These are phyloP conservation scores for Rhizophlyctis rosea DNA, from an alignment of 192 early-diverging fungal genomes.

Conservation along the genomic window DNA sequence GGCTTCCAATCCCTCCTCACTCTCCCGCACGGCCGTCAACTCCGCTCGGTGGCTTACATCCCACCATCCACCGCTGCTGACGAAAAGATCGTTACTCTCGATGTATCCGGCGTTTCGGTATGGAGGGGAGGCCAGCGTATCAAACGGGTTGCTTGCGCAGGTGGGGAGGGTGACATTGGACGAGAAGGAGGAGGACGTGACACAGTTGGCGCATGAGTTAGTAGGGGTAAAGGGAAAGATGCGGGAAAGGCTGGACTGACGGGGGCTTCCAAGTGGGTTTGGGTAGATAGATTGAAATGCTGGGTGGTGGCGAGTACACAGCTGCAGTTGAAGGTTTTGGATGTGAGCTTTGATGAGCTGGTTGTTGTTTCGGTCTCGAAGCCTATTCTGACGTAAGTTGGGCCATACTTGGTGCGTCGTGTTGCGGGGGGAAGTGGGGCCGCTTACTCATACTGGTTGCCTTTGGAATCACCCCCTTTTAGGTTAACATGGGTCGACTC, in stretches of 20 bases:
- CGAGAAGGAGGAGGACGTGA: slow-evolving; percentile 16
- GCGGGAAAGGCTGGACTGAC: slow-evolving; percentile 33
- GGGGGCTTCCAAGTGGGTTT: slow-evolving; percentile 45
- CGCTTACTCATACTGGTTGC: not conserved
- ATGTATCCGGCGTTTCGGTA: slow-evolving; percentile 30
- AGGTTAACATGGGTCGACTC: slow-evolving; percentile 40
- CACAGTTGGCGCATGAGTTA: slow-evolving; percentile 33
- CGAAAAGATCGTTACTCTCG: slow-evolving; percentile 38
- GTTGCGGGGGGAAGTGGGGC: not conserved
- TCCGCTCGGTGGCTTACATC: slow-evolving; percentile 33
- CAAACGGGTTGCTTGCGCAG: slow-evolving; percentile 8
- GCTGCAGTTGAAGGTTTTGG: slow-evolving; percentile 43
- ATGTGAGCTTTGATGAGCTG: slow-evolving; percentile 35
- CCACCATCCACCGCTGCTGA: slow-evolving; percentile 18
- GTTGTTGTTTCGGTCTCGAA: slow-evolving; percentile 32
- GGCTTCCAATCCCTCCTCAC: slow-evolving; percentile 39
- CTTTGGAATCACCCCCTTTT: not conserved
- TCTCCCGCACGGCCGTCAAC: slow-evolving; percentile 20
- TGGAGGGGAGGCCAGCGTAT: slow-evolving; percentile 28
- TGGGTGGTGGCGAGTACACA: slow-evolving; percentile 39
- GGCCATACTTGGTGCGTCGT: not conserved
- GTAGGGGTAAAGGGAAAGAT: slow-evolving; percentile 37
- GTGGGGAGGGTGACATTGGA: slow-evolving; percentile 4
- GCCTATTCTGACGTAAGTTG: slow-evolving; percentile 43
- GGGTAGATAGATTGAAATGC: slow-evolving; percentile 32